Evolutionary conservation across 2,329 filamentous ascomycete species (phyloP).

Genomic region (Fusarium sp.): DNA sequence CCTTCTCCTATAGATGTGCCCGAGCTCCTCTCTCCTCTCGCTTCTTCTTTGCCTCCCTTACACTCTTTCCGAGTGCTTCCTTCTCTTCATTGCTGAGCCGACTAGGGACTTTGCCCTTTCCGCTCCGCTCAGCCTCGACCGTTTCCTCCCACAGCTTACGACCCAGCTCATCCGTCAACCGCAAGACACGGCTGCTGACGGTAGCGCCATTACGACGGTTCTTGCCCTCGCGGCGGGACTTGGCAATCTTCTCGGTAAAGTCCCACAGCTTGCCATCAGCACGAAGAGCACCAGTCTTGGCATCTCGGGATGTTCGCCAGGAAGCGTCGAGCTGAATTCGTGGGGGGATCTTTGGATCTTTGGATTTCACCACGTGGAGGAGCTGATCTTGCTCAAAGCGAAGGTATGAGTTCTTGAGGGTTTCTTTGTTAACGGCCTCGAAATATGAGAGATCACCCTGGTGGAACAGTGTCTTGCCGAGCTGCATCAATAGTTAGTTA

Average conservation of each 20-base stretch:
- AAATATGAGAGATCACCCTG: slow-evolving; percentile 98
- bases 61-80: slow-evolving; percentile 54
- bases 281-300: slow-evolving; percentile 68
- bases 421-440: slow-evolving; percentile 98
- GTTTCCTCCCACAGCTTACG: slow-evolving; percentile 73
- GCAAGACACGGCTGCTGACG: slow-evolving; percentile 83
- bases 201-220: slow-evolving; percentile 94
- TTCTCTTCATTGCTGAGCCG: slow-evolving; percentile 64
- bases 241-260: slow-evolving; percentile 89
- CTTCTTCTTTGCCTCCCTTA: slow-evolving; percentile 61
- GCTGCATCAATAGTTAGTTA: slow-evolving; percentile 56
- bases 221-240: slow-evolving; percentile 89
- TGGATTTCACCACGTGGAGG: slow-evolving; percentile 77
- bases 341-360: slow-evolving; percentile 70
- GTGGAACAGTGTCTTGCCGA: slow-evolving; percentile 97
- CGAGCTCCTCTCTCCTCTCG: slow-evolving; percentile 63
- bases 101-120: slow-evolving; percentile 53
- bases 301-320: slow-evolving; percentile 79
- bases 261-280: slow-evolving; percentile 87
- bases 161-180: slow-evolving; percentile 80
- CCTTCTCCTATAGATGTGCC: slow-evolving; percentile 58
- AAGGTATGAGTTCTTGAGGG: slow-evolving; percentile 90
- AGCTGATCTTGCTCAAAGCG: slow-evolving; percentile 94
- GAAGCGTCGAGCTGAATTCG: slow-evolving; percentile 77
- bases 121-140: slow-evolving; percentile 50